Percentiles rank a stretch among this genome's conserved stretches.
phyloP scores from a whole-genome alignment of 2,329 filamentous ascomycete species.

The Pleoardoris graminearum region DNA sequence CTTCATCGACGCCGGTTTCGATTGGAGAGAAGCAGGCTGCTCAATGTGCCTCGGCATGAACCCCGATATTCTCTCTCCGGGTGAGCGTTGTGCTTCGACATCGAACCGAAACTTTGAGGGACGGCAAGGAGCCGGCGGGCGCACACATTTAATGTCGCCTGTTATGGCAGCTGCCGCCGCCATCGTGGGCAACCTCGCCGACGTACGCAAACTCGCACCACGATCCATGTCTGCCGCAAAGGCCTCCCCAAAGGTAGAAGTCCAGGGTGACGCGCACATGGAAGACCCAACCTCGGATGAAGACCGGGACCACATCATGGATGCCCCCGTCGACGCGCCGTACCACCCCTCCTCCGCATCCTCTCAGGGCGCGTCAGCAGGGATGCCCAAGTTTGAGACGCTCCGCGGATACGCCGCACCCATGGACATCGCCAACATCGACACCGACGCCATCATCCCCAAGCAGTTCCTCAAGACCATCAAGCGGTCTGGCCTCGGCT shows the following conservation, averaged over 20 bases:
- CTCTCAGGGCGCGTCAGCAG: conserved; percentile 56
- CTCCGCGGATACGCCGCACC: conserved; percentile 87
- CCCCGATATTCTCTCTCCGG: conserved; percentile 89
- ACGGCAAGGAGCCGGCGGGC: conserved; percentile 85
- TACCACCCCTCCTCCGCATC: conserved; percentile 65
- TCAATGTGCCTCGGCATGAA: conserved; percentile 99
- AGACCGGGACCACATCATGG: conserved; percentile 66
- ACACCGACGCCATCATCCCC: conserved; percentile 99
- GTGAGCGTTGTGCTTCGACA: conserved; percentile 92
- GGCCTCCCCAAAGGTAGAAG: conserved; percentile 61
- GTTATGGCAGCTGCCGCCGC: conserved; percentile 94
- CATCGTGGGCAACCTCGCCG: conserved; percentile 86
- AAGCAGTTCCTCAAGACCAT: conserved; percentile 99
- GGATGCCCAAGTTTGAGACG: conserved; percentile 80
- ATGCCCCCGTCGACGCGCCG: conserved; percentile 64
- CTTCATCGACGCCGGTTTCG: conserved; percentile 88
- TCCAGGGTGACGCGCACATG: conserved; percentile 56
- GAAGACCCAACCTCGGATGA: conserved; percentile 64
- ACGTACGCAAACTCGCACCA: conserved; percentile 77
- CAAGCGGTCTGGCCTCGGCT: conserved; percentile 91
- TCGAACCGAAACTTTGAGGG: conserved; percentile 98
- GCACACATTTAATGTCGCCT: conserved; percentile 95
- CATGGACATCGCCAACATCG: conserved; percentile 85
- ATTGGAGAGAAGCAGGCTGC: conserved; percentile 98
- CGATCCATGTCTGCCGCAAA: conserved; percentile 47